Base-by-base conservation (phyloP, 257 asterid genomes). In the Nicotiana noctiflora region DNA sequence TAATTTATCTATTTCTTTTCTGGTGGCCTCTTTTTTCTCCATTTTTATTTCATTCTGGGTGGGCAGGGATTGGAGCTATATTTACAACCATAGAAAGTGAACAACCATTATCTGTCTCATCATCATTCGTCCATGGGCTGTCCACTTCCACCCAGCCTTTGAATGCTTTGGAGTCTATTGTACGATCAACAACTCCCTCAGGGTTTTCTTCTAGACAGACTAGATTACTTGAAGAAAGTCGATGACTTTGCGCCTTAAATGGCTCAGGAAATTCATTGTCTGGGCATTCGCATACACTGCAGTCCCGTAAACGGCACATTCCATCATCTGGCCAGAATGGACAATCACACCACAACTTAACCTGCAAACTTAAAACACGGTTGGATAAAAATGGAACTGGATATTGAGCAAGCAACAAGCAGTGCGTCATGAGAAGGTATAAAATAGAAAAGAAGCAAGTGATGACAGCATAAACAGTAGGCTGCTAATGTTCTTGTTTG, bases 301-400 rank as follows among this genome's bases (percentile, higher is more conserved):
- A 92, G 79, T 90, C 94, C 65, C 92, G 75, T 87, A 85, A 83
- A 15, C 14, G 87, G 84, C 93, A 92, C 90, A 89, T 83, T 11
- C 90, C 94, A 85, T 92, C 90, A 82, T 88, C 93, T 3, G 90
- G 90, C 94, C 97, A 90, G 83, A 91, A 89, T 14, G 94, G 96
- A 82, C 97, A 92, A 85, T 92, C 93, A 83, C 94, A 92, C 92
- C 93, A 86, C 86, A 92, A 80, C 77, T 92, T 92, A 12, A 89
- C 92, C 97, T 92, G 63, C 46, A 15, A 18, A 81, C 8, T 4
- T 17, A 72, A 67, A 31, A 19, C 12, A 14, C 2, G 13, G 27
- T 4, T 5, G 37, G 19, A 49, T 18, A 6, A 21, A 4, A 34
- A 34, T 14, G 9, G 56, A 32, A n/a, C 61, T 15, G 23, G 23